phyloP scores from a whole-genome alignment of 371 early-diverging fungal genomes.

The Umbelopsis sp. region DNA sequence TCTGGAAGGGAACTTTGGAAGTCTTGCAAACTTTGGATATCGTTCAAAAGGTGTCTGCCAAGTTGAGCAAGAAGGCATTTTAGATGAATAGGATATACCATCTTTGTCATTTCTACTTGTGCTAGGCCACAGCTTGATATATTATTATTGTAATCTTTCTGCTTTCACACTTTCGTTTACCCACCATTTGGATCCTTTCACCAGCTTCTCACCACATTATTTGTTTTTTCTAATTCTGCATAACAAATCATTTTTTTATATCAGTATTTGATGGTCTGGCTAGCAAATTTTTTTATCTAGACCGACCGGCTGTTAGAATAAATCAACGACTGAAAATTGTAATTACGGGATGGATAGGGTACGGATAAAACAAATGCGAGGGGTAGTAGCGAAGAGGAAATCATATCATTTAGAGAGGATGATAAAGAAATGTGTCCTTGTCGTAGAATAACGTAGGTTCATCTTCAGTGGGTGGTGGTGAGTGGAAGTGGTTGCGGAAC shows the following conservation, averaged over 20 bases:
- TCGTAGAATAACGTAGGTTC: neutral
- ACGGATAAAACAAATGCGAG: neutral
- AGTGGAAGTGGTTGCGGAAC: conserved; percentile 28
- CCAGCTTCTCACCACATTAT: neutral
- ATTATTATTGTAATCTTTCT: conserved; percentile 14
- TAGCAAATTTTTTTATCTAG: neutral
- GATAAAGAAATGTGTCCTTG: neutral
- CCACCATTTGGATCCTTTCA: neutral
- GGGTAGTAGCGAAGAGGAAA: neutral
- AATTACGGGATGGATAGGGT: neutral
- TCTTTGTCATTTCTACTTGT: neutral
- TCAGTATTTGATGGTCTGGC: neutral
- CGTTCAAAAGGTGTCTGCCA: conserved; percentile 61
- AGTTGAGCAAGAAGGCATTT: conserved; percentile 53
- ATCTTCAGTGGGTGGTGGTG: neutral
- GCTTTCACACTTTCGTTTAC: neutral
- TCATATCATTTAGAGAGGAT: neutral
- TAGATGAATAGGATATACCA: conserved; percentile 17
- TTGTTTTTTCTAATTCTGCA: neutral
- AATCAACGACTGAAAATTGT: neutral
- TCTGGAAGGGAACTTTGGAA: conserved; percentile 74
- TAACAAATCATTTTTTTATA: neutral
- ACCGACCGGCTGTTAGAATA: conserved; percentile 1
- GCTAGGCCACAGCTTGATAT: conserved; percentile 6
- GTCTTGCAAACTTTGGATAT: conserved; percentile 68